These are phyloP conservation scores for Telopea speciosissima DNA, from an alignment of 177 flowering plant species.

Conservation along the genomic window DNA sequence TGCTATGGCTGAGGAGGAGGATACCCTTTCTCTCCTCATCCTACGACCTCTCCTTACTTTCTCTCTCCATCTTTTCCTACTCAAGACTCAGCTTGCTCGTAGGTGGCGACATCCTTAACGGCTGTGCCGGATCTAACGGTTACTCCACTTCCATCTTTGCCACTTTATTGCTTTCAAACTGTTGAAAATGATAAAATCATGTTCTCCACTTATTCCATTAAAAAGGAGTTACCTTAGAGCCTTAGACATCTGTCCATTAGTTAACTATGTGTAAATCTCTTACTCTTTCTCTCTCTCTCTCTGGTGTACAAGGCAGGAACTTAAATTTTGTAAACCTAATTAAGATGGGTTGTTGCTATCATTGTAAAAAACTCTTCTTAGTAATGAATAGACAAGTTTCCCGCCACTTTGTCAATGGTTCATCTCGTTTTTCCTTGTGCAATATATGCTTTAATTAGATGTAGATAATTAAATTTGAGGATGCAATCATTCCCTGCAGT, in stretches of 20 bases:
- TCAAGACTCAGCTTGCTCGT: not conserved
- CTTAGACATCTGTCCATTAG: not conserved
- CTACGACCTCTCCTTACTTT: not conserved
- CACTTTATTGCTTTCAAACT: conserved; percentile 9
- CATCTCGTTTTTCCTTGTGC: no score
- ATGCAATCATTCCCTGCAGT: no score
- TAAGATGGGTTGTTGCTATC: no score
- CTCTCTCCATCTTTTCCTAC: not conserved
- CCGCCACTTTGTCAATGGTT: no score
- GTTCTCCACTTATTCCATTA: conserved; percentile 3
- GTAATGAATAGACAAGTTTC: no score
- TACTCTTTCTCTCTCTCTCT: no score
- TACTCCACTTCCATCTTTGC: not conserved
- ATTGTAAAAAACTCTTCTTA: no score
- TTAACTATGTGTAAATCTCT: no score
- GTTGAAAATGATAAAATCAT: not conserved
- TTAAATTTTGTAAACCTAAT: no score
- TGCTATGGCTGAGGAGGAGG: conserved; percentile 12
- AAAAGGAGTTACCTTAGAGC: not conserved
- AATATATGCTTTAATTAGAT: no score
- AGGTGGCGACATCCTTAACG: not conserved
- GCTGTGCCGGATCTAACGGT: not conserved
- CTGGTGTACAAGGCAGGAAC: no score
- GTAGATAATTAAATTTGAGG: no score
- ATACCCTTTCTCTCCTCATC: not conserved